These are phyloP conservation scores for Entamoeba nuttalli DNA, from an alignment of 208 protist genomes.

Conservation along the genomic window DNA sequence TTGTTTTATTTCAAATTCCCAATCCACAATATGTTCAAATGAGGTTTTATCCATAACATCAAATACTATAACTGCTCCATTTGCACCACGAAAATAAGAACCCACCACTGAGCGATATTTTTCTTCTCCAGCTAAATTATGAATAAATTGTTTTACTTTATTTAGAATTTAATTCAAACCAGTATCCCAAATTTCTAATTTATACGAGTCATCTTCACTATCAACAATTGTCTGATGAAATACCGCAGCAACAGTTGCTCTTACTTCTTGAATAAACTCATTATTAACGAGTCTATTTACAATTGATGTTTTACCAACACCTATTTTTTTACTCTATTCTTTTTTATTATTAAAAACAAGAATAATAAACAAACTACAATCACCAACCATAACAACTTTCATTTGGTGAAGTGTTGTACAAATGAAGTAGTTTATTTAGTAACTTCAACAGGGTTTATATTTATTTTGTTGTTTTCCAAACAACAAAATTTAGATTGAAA, in stretches of 20 bases:
- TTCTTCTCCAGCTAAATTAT: not conserved
- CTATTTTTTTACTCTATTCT: not conserved
- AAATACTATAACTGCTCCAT: not conserved
- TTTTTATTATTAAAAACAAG: not conserved
- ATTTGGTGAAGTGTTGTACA: not conserved
- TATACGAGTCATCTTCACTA: not conserved
- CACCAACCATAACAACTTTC: not conserved
- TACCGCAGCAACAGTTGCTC: not conserved
- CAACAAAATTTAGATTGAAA: too few relatives aligned
- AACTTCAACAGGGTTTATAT: too few relatives aligned
- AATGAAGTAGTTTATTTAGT: too few relatives aligned
- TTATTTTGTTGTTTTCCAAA: too few relatives aligned
- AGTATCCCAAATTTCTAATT: not conserved
- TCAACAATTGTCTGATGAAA: not conserved
- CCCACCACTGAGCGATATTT: not conserved
- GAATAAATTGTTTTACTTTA: not conserved
- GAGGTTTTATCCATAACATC: not conserved
- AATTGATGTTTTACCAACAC: not conserved
- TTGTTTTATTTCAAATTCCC: not conserved
- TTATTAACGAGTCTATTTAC: not conserved
- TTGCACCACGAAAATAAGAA: not conserved
- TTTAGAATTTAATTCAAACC: not conserved
- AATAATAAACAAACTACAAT: not conserved
- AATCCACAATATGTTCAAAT: not conserved
- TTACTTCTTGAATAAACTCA: not conserved